Evolutionary conservation across 495 filamentous ascomycete species (phyloP).

Genomic region (Talaromyces nanjingensis): DNA sequence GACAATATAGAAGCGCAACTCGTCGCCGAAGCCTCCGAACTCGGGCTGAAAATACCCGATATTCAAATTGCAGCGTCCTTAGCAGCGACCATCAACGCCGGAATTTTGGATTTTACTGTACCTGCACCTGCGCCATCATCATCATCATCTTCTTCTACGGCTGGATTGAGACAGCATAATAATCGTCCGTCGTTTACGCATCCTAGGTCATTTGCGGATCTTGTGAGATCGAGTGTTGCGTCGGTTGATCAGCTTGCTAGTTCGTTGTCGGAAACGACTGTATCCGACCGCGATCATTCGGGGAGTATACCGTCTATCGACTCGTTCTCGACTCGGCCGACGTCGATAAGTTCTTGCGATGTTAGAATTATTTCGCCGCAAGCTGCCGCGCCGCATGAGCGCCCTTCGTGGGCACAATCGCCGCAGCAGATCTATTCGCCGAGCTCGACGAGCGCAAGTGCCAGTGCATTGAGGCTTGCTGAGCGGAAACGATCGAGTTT

Average conservation of each 20-base stretch:
- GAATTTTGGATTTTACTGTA: conserved; percentile 31
- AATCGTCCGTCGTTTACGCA: conserved; percentile 24
- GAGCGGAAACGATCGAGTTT: conserved; percentile 31
- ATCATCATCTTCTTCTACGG: conserved; percentile 10
- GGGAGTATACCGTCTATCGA: conserved; percentile 36
- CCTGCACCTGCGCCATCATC: conserved; percentile 6
- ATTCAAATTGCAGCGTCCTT: conserved; percentile 32
- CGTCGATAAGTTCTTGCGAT: conserved; percentile 37
- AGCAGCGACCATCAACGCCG: conserved; percentile 33
- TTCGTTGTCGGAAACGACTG: conserved; percentile 32
- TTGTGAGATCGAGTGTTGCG: not conserved
- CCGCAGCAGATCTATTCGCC: not conserved
- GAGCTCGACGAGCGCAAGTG: not conserved
- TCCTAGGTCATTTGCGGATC: conserved; percentile 10
- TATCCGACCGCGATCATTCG: conserved; percentile 26
- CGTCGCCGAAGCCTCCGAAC: conserved; percentile 30
- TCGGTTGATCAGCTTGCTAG: conserved; percentile 7
- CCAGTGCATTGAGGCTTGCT: conserved; percentile 22
- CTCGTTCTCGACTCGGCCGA: conserved; percentile 35
- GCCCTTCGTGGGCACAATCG: not conserved
- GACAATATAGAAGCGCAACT: conserved; percentile 28
- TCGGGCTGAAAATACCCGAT: conserved; percentile 33
- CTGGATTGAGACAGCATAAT: conserved; percentile 14
- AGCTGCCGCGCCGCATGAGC: conserved; percentile 4
- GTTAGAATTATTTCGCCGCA: conserved; percentile 16